Base-by-base conservation (phyloP, 306 rosid genomes). In the Benincasa hispida region DNA sequence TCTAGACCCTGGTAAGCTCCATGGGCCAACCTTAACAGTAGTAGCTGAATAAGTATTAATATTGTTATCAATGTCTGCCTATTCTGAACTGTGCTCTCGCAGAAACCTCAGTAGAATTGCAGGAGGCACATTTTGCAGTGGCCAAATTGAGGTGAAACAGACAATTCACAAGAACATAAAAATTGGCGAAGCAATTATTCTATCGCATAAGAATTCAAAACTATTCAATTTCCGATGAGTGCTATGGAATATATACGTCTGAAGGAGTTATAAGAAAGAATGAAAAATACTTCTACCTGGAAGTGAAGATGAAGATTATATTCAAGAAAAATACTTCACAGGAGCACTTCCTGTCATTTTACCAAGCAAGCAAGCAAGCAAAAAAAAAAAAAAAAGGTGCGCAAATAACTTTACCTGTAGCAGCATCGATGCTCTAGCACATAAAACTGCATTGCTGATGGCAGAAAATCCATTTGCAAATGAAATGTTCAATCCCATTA, bases 371-470 rank as follows among this genome's bases (percentile, higher is more conserved):
- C n/a, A n/a, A n/a, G n/a, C n/a, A n/a, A 2, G 25, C 14, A 5
- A 45, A 70, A 45, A 2, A 41, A 34, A 34, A 9, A 9, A 34
- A 34, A 5, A 34, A 34, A 5, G 2, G 37, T 34, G 37, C 37
- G 5, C 37, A 34, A 18, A 51, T 12, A 24, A 39, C 15, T 69
- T 45, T 77, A 93, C 98, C 98, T 93, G 98, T 84, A 93, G 85
- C 62, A 93, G 87, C 98, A 93, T 93, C 0, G 98, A 93, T 11
- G 98, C 98, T 90, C 90, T 93, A 58, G 98, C 98, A 90, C 98
- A 93, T 73, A 93, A 84, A 55, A 93, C 97, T 10, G 97, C 87
- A 83, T 91, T 91, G 77, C 96, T 93, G 82, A 93, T 95, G 81
- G 96, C 86, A n/a, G 97, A 92, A 77, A 88, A 93, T 48, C 93